Conservation (phyloP, 768 basidiomycete genomes). For the Leccinum subtestaceum region DNA sequence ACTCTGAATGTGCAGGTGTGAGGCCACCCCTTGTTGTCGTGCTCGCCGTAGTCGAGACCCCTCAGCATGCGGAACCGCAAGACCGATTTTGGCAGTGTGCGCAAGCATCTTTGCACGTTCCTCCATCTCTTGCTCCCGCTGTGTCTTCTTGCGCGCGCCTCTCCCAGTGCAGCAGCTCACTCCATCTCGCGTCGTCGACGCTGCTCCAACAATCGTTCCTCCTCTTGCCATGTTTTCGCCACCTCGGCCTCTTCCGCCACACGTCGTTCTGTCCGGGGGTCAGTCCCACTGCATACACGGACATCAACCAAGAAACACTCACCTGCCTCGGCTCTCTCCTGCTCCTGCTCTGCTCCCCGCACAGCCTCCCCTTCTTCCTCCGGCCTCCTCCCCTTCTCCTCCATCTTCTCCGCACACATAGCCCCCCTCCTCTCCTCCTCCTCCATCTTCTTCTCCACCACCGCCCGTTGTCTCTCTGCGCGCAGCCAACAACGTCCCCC, state of each 20-base stretch:
- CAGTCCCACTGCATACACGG: too few species aligned
- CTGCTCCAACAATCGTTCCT: slow-evolving; percentile 49
- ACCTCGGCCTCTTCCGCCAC: slow-evolving; percentile 23
- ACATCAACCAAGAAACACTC: too few species aligned
- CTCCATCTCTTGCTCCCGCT: slow-evolving; percentile 68
- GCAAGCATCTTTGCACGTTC: slow-evolving; percentile 41
- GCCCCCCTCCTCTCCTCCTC: too few species aligned
- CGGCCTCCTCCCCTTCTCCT: too few species aligned
- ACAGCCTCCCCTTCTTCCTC: too few species aligned
- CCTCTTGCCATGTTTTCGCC: slow-evolving; percentile 41
- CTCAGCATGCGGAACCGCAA: slow-evolving; percentile 30
- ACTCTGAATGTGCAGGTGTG: slow-evolving; percentile 48
- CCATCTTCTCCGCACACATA: too few species aligned
- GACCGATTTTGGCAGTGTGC: slow-evolving; percentile 21
- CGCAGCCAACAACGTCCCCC: too few species aligned
- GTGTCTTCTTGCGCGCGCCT: slow-evolving; percentile 51
- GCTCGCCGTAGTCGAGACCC: slow-evolving; percentile 24
- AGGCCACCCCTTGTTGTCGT: background rate
- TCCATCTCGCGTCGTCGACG: slow-evolving; percentile 57
- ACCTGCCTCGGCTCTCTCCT: too few species aligned
- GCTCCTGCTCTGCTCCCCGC: too few species aligned
- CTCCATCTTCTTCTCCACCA: too few species aligned
- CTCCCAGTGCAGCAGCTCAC: slow-evolving; percentile 49
- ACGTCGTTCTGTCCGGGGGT: slow-evolving; percentile 2
- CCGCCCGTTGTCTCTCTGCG: too few species aligned